These are phyloP conservation scores for Trypanosoma mega DNA, from an alignment of 208 protist species.

Conservation along the genomic window DNA sequence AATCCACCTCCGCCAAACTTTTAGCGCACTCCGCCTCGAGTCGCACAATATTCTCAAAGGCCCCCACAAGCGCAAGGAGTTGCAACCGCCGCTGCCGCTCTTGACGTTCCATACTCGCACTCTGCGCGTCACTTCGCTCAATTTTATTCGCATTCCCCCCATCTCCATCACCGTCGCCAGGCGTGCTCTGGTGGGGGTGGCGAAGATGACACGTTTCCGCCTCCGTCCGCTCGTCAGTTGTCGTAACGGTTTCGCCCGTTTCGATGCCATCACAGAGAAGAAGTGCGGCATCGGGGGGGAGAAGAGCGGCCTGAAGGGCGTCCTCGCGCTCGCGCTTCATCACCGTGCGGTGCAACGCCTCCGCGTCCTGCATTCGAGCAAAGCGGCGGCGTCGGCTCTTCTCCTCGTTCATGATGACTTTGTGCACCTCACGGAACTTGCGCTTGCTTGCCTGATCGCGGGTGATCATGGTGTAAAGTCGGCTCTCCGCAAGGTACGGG, in stretches of 20 bases:
- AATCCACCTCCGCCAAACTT: conserved; percentile 30
- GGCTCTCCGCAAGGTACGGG: conserved; percentile 74
- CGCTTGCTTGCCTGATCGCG: conserved; percentile 80
- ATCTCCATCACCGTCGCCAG: too few species aligned
- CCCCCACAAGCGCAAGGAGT: conserved; percentile 62
- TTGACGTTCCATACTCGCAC: too few species aligned
- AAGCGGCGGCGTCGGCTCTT: conserved; percentile 71
- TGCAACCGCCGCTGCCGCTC: too few species aligned
- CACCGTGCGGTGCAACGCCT: conserved; percentile 60
- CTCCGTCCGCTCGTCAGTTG: too few species aligned
- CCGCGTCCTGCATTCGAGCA: conserved; percentile 66
- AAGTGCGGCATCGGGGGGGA: conserved; percentile 19
- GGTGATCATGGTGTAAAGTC: conserved; percentile 92
- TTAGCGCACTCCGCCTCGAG: conserved; percentile 46
- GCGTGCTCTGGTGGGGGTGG: too few species aligned
- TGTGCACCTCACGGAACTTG: conserved; percentile 72
- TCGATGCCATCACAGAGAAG: conserved; percentile 14
- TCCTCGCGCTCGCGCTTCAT: conserved; percentile 90
- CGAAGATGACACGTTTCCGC: too few species aligned
- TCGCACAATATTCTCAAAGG: conserved; percentile 81
- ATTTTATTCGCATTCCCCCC: too few species aligned
- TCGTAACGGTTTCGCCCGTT: conserved; percentile 4
- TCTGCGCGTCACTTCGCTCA: too few species aligned
- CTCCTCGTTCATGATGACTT: conserved; percentile 81
- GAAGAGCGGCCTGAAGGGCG: conserved; percentile 61